Base-by-base conservation (phyloP, 768 basidiomycete genomes). In the Termitomyces sp. region DNA sequence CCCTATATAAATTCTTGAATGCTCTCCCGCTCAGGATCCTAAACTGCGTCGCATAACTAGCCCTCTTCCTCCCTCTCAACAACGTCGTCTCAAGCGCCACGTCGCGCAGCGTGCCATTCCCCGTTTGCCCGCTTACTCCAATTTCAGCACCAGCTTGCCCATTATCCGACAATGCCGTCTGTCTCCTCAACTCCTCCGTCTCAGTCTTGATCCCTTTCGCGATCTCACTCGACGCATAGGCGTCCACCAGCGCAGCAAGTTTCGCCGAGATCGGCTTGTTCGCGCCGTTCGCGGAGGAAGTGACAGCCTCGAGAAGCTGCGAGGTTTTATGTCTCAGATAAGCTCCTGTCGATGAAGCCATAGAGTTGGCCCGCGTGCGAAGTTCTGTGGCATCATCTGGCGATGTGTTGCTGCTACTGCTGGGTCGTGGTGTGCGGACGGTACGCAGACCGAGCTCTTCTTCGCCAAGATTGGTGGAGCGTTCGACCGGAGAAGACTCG, bases 1-100 rank as follows among this genome's bases (percentile, higher is more conserved):
- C 94, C 26, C 96, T 80, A 70, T 99, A 98, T 59, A 99, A 72
- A 67, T 98, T 98, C 82, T 98, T 98, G 80, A 99, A 98, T 22
- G 96, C 94, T 57, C 97, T 75, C 26, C 95, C 95, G 68, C 94
- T 97, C 68, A 99, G 73, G 56, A 98, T 95, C 68, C 83, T 82
- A 67, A 99, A 98, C 74, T 99, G 97, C 18, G 90, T 95, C 44
- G 77, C 78, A 83, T 87, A 94, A 61, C 82, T 88, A 7, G 96
- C 97, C 55, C 93, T 81, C 71, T 88, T 85, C 63, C 86, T 75
- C 16, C 88, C 88, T 52, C 87, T 72, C 67, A 94, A 70, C 58
- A 90, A 65, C 52, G 78, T 73, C 38, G 83, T 89, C 72, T 92
- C 90, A 28, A 81, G 74, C 28, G 77, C 79, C 0, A 89, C 84